phyloP scores from a whole-genome alignment of 2,329 filamentous ascomycete genomes.

The Cladophialophora exuberans region DNA sequence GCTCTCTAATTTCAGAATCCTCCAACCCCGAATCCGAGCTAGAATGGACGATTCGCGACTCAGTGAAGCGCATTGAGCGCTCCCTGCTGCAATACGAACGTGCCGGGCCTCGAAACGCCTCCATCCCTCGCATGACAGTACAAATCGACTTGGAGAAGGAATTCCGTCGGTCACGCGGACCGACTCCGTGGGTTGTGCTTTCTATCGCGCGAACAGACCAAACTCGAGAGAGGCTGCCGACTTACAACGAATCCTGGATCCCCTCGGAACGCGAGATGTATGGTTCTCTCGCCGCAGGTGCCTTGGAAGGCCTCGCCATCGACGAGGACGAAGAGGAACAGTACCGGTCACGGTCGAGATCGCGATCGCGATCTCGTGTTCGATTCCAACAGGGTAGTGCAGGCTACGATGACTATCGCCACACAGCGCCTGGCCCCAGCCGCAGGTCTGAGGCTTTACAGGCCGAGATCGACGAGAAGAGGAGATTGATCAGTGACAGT shows the following conservation, averaged over 20 bases:
- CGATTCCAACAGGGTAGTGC: background rate
- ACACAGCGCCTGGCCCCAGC: background rate
- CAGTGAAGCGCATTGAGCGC: slow-evolving; percentile 7
- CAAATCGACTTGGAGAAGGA: slow-evolving; percentile 15
- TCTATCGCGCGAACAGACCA: slow-evolving; percentile 5
- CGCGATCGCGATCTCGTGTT: background rate
- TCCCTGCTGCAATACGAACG: slow-evolving; percentile 14
- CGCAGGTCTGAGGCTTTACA: background rate
- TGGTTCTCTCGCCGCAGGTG: background rate
- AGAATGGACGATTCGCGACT: background rate
- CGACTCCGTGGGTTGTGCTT: slow-evolving; percentile 2
- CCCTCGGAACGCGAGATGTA: slow-evolving; percentile 4
- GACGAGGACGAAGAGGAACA: background rate
- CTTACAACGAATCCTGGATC: background rate
- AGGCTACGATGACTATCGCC: background rate
- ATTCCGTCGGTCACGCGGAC: background rate
- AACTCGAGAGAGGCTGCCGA: background rate
- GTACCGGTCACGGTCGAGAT: background rate
- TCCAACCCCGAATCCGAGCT: background rate
- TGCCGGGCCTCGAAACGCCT: background rate
- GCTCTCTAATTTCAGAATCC: background rate
- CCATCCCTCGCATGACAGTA: background rate
- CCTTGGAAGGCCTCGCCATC: background rate
- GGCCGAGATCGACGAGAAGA: background rate
- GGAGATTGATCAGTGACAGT: background rate